These are phyloP conservation scores for Dacryopinax primogenitus DNA, from an alignment of 768 basidiomycete genomes.

Conservation along the genomic window DNA sequence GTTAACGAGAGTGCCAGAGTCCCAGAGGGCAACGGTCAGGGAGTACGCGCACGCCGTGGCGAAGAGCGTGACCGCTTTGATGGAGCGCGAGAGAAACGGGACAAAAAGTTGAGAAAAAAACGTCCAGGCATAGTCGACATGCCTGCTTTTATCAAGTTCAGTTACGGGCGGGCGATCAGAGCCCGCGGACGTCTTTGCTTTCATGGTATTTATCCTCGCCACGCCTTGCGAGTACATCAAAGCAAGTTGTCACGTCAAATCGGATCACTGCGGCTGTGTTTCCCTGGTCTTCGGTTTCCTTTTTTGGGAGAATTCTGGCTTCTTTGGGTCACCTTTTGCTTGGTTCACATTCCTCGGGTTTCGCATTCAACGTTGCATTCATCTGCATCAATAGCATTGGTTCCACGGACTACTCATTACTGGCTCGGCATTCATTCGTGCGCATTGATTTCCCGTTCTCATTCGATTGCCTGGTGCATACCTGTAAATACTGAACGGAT, in stretches of 20 bases:
- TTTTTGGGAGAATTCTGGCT: neutral
- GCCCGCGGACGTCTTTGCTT: neutral
- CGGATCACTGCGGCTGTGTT: constrained; percentile 3
- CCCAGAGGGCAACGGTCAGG: constrained; percentile 6
- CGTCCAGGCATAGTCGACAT: neutral
- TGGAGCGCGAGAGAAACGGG: neutral
- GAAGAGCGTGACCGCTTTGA: constrained; percentile 6
- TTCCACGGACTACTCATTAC: neutral
- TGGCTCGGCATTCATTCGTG: neutral
- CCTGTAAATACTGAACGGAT: neutral
- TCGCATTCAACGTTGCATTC: neutral
- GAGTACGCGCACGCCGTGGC: constrained; percentile 10
- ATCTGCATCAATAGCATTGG: neutral
- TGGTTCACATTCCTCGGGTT: neutral
- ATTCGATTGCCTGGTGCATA: neutral
- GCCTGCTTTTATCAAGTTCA: neutral
- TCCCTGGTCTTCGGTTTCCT: neutral
- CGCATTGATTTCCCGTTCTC: neutral
- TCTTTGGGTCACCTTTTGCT: neutral
- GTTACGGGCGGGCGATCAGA: neutral
- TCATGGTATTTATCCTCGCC: constrained; percentile 3
- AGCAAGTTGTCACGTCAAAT: neutral
- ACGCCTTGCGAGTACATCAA: neutral
- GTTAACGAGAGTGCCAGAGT: neutral
- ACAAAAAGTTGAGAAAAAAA: neutral